Percentiles rank a stretch among this genome's conserved stretches.
Conservation (phyloP, 257 asterid genomes). For the Gentiana macrophylla region DNA sequence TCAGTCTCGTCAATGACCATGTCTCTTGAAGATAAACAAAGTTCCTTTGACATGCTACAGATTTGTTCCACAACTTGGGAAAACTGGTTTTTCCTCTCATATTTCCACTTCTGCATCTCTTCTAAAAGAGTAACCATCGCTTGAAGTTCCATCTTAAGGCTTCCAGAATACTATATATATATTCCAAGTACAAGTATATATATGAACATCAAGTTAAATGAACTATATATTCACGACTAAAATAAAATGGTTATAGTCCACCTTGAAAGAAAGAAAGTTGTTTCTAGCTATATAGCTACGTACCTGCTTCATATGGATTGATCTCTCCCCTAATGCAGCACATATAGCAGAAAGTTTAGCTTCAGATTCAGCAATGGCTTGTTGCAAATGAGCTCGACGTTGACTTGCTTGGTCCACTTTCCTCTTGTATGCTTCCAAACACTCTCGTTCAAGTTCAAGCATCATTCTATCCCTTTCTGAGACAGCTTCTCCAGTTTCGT, state of each 20-base stretch:
- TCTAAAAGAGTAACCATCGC: constrained; percentile 55
- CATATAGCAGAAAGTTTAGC: constrained; percentile 56
- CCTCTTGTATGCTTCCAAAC: constrained; percentile 67
- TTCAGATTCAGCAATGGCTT: constrained; percentile 66
- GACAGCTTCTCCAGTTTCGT: constrained; percentile 79
- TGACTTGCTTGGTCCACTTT: constrained; percentile 77
- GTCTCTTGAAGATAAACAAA: constrained; percentile 30
- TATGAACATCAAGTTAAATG: constrained; percentile 6
- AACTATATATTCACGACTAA: neutral
- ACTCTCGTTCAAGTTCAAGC: constrained; percentile 74
- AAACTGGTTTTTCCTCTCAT: constrained; percentile 58
- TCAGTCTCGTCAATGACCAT: constrained; percentile 46
- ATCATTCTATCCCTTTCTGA: constrained; percentile 69
- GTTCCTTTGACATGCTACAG: constrained; percentile 43
- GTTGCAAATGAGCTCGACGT: constrained; percentile 59
- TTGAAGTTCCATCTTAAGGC: constrained; percentile 57
- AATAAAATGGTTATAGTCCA: neutral
- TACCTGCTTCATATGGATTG: constrained; percentile 44
- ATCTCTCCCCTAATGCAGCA: constrained; percentile 62
- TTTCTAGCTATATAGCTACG: neutral
- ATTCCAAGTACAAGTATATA: neutral
- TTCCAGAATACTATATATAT: constrained; percentile 35
- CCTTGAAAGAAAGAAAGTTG: too few relatives aligned
- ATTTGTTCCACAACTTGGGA: constrained; percentile 54
- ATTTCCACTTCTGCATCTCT: constrained; percentile 45